Conservation (phyloP, 306 rosid species). For the Quercus alba region DNA sequence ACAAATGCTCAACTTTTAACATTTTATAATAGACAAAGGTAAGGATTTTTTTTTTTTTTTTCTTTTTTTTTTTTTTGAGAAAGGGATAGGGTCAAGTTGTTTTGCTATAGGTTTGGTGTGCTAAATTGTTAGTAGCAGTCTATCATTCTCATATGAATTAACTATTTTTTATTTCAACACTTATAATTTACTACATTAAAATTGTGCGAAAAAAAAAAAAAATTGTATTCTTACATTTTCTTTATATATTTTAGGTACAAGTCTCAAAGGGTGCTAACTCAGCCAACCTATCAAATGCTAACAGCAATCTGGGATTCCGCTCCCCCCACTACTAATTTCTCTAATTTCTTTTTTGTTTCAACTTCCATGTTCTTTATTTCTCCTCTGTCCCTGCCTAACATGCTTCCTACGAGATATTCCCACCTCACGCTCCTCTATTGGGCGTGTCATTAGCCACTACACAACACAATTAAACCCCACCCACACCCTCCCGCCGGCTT, state of each 20-base stretch:
- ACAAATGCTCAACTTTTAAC: conserved; percentile 35
- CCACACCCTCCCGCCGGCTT: too few species aligned
- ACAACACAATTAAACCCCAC: too few species aligned
- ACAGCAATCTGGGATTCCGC: conserved; percentile 41
- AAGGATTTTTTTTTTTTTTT: conserved; percentile 5
- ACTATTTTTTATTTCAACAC: neutral
- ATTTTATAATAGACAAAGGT: conserved; percentile 36
- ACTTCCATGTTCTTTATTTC: conserved; percentile 24
- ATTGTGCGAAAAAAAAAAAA: too few species aligned
- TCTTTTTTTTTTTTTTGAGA: too few species aligned
- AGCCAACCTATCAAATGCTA: conserved; percentile 34
- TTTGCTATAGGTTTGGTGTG: too few species aligned
- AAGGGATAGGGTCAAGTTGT: too few species aligned
- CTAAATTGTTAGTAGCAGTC: too few species aligned
- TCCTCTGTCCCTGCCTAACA: neutral
- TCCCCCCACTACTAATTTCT: conserved; percentile 47
- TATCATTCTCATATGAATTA: too few species aligned
- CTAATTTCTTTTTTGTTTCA: conserved; percentile 28
- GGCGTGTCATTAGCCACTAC: neutral
- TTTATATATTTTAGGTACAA: neutral
- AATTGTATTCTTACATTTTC: too few species aligned
- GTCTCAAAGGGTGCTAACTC: conserved; percentile 26
- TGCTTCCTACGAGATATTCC: neutral
- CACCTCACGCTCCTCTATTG: neutral
- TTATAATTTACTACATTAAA: too few species aligned